Evolutionary conservation across 108 stramenopile genomes (phyloP), one percentile per base, ranked within the genome.

Genomic region (Skeletonema menzelii): DNA sequence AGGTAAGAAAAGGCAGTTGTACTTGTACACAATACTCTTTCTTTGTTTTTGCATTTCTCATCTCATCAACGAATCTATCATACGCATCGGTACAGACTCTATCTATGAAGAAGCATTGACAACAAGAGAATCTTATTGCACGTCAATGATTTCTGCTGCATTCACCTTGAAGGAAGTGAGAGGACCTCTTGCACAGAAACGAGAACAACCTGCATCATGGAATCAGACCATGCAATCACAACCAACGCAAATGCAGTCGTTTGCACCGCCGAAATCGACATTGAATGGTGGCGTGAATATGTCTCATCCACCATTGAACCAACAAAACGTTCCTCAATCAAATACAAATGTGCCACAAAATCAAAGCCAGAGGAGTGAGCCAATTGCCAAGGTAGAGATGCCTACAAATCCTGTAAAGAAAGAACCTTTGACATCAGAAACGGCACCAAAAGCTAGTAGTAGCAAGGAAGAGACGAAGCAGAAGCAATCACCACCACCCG

Each of bases 91-190:
- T 28, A 44, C 79, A 80, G 92, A 94, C 79, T 71, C 76, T 34
- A 79, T 94, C 14, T 88, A 89, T 37, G 87, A 91, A 74, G 88
- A 89, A 65, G 92, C 92, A 10, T 28, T 87, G 56, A 69, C 84
- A 14, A 84, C 82, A 2, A 84, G 92, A 46, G 88, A 94, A 75
- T 77, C 86, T 20, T 94, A 94, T 65, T 88, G 90, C 61, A 67
- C 77, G 31, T 79, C 87, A 10, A 47, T 94, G 10, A 71, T 82
- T 59, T 84, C 80, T 47, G 80, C 88, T 27, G 90, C 92, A 15
- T 68, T 75, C 19, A 86, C 84, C 19, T 69, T 91, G 34, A 76
- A 74, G 37, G 65, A 59, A 37, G 37, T 62, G 65, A 47, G 8
- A 24, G 44, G 65, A 3, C 49, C 49, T 22, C 22, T 53, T 5